Conservation (phyloP, 306 rosid genomes). For the Dalbergia cochinchinensis region DNA sequence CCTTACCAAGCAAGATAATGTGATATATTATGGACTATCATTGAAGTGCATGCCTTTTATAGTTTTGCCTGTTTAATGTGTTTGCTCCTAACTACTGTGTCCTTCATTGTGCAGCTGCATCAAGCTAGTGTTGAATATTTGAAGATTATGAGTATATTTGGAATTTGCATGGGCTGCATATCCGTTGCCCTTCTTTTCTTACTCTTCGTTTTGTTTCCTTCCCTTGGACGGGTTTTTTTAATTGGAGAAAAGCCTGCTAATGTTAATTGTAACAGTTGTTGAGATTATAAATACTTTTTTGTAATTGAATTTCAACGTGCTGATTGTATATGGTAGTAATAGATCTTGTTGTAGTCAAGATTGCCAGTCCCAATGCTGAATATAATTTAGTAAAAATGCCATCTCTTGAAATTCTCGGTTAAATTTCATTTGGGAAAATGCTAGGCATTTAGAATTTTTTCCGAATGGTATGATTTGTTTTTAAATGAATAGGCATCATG, state of each 20-base stretch:
- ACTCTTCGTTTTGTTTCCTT: neutral
- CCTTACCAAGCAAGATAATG: conserved; percentile 11
- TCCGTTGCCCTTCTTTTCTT: neutral
- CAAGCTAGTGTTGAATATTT: conserved; percentile 44
- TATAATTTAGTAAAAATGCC: conserved; percentile 9
- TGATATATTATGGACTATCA: neutral
- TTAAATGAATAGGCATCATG: too few relatives aligned
- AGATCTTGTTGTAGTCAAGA: conserved; percentile 2
- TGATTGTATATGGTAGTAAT: conserved; percentile 34
- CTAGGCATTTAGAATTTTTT: too few relatives aligned
- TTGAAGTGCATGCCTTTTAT: conserved; percentile 27
- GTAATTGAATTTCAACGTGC: conserved; percentile 44
- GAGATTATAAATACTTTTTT: conserved; percentile 31
- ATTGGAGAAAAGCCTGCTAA: neutral
- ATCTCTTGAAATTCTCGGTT: neutral
- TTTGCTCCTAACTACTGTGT: conserved; percentile 27
- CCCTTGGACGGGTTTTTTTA: neutral
- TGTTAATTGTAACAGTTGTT: conserved; percentile 11
- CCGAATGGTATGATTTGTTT: too few relatives aligned
- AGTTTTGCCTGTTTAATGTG: conserved; percentile 14
- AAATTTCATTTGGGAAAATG: too few relatives aligned
- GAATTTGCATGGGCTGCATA: conserved; percentile 22
- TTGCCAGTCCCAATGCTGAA: conserved; percentile 16
- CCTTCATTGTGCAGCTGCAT: conserved; percentile 63
- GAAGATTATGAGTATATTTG: conserved; percentile 31